Evolutionary conservation across 2,329 filamentous ascomycete genomes (phyloP).

Genomic region (Cercospora brassicicola): DNA sequence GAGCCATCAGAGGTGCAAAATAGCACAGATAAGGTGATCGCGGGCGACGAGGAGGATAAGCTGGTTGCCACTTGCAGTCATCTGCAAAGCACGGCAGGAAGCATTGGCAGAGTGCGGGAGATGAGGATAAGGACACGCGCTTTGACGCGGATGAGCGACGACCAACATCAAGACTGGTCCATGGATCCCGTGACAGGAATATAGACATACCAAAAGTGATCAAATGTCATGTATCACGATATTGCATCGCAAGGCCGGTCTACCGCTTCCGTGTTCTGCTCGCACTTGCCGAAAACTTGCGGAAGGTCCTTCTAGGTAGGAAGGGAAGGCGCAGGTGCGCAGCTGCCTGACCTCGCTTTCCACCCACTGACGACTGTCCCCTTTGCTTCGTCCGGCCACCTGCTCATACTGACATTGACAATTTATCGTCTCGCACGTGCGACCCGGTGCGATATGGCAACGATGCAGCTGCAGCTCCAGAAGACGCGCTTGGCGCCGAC

Average conservation of each 20-base stretch:
- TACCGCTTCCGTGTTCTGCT: not conserved
- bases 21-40: not conserved
- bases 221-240: not conserved
- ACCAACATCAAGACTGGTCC: not conserved
- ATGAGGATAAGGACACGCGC: not conserved
- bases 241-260: not conserved
- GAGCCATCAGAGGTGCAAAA: not conserved
- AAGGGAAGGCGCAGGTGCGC: not conserved
- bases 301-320: not conserved
- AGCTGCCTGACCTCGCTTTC: not conserved
- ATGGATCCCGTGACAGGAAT: not conserved
- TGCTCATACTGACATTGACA: not conserved
- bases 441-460: conserved; percentile 24
- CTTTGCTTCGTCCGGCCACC: not conserved
- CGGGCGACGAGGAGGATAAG: not conserved
- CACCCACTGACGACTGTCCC: not conserved
- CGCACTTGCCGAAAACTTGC: not conserved
- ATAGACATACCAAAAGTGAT: not conserved
- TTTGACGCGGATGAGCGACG: not conserved
- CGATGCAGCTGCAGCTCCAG: conserved; percentile 29
- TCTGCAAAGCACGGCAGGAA: not conserved
- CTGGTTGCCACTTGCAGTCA: not conserved
- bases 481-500: conserved; percentile 22
- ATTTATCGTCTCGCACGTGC: not conserved
- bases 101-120: not conserved